Conservation (phyloP, 148 eudicot species). For the Arbutus unedo region DNA sequence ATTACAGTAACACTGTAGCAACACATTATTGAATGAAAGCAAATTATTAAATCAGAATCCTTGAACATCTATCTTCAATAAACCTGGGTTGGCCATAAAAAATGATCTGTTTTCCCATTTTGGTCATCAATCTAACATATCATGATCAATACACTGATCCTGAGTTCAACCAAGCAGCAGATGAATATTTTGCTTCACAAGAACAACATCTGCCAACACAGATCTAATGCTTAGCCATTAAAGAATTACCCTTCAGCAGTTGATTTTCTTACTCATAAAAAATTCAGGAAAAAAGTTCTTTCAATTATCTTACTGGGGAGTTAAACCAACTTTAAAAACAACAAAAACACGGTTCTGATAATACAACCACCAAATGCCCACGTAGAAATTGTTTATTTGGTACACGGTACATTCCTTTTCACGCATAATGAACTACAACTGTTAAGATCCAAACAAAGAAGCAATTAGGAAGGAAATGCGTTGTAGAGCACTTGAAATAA, state of each 20-base stretch:
- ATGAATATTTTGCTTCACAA: neutral
- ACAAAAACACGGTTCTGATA: neutral
- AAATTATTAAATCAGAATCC: conserved; percentile 7
- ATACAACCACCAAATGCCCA: neutral
- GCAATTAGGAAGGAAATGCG: neutral
- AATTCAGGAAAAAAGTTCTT: neutral
- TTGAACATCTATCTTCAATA: neutral
- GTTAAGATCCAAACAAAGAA: neutral
- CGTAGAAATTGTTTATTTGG: neutral
- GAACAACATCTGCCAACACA: neutral
- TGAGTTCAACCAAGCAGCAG: conserved; percentile 2
- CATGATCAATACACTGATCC: neutral
- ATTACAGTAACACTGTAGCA: neutral
- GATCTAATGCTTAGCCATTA: neutral
- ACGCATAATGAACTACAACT: neutral
- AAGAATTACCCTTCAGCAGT: neutral
- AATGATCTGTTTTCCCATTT: neutral
- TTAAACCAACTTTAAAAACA: neutral
- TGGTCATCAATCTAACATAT: neutral
- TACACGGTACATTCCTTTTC: neutral
- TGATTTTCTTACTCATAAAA: neutral
- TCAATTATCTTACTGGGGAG: neutral
- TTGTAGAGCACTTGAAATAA: neutral
- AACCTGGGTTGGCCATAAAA: neutral
- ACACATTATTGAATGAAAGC: neutral